Conservation (phyloP, 257 asterid species). For the Handroanthus guayacan region DNA sequence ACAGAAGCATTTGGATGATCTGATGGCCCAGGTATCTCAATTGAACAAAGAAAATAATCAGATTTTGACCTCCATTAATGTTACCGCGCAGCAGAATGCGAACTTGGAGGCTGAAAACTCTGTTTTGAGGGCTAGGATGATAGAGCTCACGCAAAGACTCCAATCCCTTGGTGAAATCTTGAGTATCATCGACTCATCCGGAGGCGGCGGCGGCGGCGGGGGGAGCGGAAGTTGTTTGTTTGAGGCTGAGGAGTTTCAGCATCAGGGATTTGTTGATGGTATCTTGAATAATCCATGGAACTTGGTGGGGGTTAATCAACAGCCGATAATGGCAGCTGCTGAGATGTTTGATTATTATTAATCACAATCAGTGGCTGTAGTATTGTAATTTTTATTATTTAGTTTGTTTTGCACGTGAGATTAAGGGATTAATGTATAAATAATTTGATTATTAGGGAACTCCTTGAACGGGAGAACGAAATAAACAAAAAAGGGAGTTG, state of each 20-base stretch:
- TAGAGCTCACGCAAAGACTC: slow-evolving; percentile 65
- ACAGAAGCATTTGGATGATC: slow-evolving; percentile 67
- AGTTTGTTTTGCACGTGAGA: background rate
- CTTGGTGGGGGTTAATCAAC: slow-evolving; percentile 49
- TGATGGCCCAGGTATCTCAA: slow-evolving; percentile 47
- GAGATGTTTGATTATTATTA: slow-evolving; percentile 58
- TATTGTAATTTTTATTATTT: background rate
- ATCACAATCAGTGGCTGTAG: background rate
- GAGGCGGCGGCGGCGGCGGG: slow-evolving; percentile 20
- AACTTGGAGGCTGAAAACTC: slow-evolving; percentile 69
- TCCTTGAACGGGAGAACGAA: background rate
- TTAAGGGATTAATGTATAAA: background rate
- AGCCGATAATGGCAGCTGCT: slow-evolving; percentile 65
- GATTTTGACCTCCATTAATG: slow-evolving; percentile 39
- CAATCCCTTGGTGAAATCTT: slow-evolving; percentile 66
- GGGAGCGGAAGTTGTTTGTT: slow-evolving; percentile 6
- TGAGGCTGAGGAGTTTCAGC: slow-evolving; percentile 35
- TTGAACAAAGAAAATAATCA: slow-evolving; percentile 55
- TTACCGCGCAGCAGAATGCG: slow-evolving; percentile 44
- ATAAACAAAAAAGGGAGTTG: background rate
- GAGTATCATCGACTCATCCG: slow-evolving; percentile 40
- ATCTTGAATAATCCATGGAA: slow-evolving; percentile 60
- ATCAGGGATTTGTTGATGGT: slow-evolving; percentile 31
- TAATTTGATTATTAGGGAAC: background rate
- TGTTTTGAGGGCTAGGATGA: slow-evolving; percentile 68